phyloP scores from a whole-genome alignment of 1,139 yeast species.

The Yamadazyma diddensiae region DNA sequence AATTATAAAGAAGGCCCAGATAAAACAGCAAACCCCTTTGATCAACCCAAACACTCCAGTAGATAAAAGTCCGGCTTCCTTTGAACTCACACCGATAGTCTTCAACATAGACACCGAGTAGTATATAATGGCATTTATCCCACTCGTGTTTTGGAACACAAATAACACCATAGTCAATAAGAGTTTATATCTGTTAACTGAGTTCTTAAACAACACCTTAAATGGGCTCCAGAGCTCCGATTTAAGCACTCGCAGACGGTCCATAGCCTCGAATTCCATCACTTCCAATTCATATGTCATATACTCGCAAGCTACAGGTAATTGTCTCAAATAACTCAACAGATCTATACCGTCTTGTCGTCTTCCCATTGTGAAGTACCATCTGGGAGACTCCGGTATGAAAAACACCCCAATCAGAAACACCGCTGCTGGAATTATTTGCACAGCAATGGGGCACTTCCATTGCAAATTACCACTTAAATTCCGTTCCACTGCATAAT shows the following conservation, averaged over 20 bases:
- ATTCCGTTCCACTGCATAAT: constrained; percentile 33
- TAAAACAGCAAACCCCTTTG: constrained; percentile 41
- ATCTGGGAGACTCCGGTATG: constrained; percentile 49
- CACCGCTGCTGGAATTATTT: constrained; percentile 41
- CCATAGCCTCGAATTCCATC: constrained; percentile 22
- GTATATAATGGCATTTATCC: constrained; percentile 34
- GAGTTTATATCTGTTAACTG: constrained; percentile 24
- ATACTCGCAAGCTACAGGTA: constrained; percentile 24
- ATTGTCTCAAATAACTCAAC: constrained; percentile 26
- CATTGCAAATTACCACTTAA: constrained; percentile 25
- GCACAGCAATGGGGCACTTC: constrained; percentile 39
- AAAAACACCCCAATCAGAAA: constrained; percentile 37
- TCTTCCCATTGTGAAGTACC: constrained; percentile 34
- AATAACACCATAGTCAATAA: constrained; percentile 27
- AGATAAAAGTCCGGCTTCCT: constrained; percentile 46
- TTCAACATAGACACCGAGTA: constrained; percentile 33
- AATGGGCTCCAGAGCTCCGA: constrained; percentile 28
- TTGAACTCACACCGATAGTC: constrained; percentile 28
- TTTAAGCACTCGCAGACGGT: constrained; percentile 19
- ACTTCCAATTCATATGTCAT: constrained; percentile 24
- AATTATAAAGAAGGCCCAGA: constrained; percentile 45
- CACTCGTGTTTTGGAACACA: constrained; percentile 33
- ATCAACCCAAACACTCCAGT: constrained; percentile 60
- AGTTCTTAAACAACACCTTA: constrained; percentile 20
- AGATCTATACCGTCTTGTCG: constrained; percentile 34